Base-by-base conservation (phyloP, 1,284 basidiomycete genomes). In the Phenoliferia sp. region DNA sequence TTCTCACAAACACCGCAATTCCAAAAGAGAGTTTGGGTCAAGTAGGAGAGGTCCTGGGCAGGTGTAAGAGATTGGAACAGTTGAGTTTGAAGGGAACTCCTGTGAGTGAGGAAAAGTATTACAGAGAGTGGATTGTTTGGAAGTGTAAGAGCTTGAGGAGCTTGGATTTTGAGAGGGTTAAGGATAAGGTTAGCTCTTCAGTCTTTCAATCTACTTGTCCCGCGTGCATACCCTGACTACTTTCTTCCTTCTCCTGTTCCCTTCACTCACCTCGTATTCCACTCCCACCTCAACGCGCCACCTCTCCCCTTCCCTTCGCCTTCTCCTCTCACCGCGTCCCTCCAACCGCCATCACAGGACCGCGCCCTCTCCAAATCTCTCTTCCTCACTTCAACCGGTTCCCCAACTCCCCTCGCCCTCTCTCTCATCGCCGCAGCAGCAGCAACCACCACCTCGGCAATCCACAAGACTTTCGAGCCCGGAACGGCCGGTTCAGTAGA, bases 91-190 rank as follows among this genome's bases (percentile, higher is more conserved):
- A 90, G 75, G 93, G 92, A n/a, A 95, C 95, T 78, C 94, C 95
- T 29, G 90, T 97, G 28, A 83, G 86, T 75, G 87, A 94, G 81
- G 90, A 91, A 83, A 90, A 94, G 85, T 92, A 92, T 85, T 99
- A 99, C 84, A 87, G 92, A 80, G 90, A 92, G 82, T 99, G 93
- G 88, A 77, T 81, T 56, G 76, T 85, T 36, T 84, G 82, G 81
- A 82, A 82, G 59, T 77, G 80, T 65, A 80, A 80, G 0, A 78
- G 79, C 55, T 85, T 99, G 77, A 88, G 94, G 83, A 90, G 94
- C 79, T 85, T 99, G 77, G 96, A 99, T 85, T 99, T 91, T 81
- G 88, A 92, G 83, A 88, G 95, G 80, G 90, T 99, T 78, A 90
- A 92, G 80, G 92, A 97, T 80, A 91, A 92, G 85, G 91, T 92